A percentile compares a stretch with the other conserved stretches of the same genome.
Evolutionary conservation across 2,329 filamentous ascomycete genomes (phyloP).

Genomic region (Hymenoscyphus salicellus): DNA sequence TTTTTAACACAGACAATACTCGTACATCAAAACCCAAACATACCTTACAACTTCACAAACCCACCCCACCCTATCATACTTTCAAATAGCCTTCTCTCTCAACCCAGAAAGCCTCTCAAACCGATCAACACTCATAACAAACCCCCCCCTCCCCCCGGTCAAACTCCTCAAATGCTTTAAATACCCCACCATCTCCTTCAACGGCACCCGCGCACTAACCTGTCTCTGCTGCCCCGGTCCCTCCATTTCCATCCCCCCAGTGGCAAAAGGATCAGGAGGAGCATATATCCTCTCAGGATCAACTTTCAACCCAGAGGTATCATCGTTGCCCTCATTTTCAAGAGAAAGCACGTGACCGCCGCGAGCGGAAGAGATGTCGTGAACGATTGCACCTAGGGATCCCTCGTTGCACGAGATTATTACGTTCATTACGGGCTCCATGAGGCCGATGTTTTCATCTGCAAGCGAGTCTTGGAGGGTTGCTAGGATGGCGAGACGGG

Average conservation of each 20-base stretch:
- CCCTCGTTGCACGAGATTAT: constrained; percentile 82
- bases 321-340: constrained; percentile 38
- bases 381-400: constrained; percentile 76
- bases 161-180: constrained; percentile 82
- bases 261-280: constrained; percentile 77
- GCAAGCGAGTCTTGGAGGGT: constrained; percentile 63
- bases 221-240: constrained; percentile 50
- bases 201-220: constrained; percentile 81
- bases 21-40: not conserved
- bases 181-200: constrained; percentile 97
- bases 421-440: constrained; percentile 93
- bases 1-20: not conserved
- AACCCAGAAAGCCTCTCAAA: constrained; percentile 65
- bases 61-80: not conserved
- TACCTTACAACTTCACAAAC: not conserved
- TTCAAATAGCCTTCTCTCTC: constrained; percentile 42
- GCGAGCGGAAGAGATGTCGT: constrained; percentile 71
- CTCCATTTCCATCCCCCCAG: constrained; percentile 48
- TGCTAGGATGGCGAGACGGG: constrained; percentile 63
- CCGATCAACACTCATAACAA: constrained; percentile 70
- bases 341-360: constrained; percentile 74
- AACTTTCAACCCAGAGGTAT: constrained; percentile 41
- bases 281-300: constrained; percentile 77
- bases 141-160: constrained; percentile 79
- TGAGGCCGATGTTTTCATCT: constrained; percentile 58